Base-by-base conservation (phyloP, 768 basidiomycete genomes). In the Pholiota conissans region DNA sequence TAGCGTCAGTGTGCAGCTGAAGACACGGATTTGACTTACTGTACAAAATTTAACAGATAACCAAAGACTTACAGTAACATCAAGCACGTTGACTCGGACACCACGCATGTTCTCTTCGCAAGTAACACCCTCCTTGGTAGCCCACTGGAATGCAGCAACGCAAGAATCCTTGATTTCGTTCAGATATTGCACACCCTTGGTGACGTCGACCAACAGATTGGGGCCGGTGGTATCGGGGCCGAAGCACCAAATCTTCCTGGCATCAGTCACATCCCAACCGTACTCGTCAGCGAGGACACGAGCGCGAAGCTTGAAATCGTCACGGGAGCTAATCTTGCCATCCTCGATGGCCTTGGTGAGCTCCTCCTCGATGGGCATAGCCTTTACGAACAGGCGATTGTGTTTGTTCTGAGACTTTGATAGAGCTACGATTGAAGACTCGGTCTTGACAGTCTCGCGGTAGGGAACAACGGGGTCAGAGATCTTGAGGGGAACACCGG, bases 401-500 rank as follows among this genome's bases (percentile, higher is more conserved):
- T 99, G 97, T 84, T 98, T 99, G 85, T 99, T 98, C 79, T 98
- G 97, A 20, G 97, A 98, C 76, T 99, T 99, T 58, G 97, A 98
- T 35, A 99, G 82, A 27, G 97, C 97, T 65, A 93, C 89, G 66
- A 98, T 98, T 50, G 87, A 86, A 5, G 97, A 98, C 77, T 98
- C 95, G 52, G 93, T 76, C 77, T 89, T 93, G 73, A 99, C 95
- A 13, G 97, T 98, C 83, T 98, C 97, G 74, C 94, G 84, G 80
- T 98, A 98, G 50, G 90, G 91, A 65, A 99, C 96, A 72, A 99
- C 96, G 65, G 93, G 93, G 76, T 96, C 93, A 30, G 97, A 98
- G 66, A 93, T 91, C 82, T 96, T 97, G 74, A 99, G 90, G 56
- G 97, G 97, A 60, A 99, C 94, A 81, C 96, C 96, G 66, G 97